A percentile compares a stretch with the other conserved stretches of the same genome.
Evolutionary conservation across 2,329 filamentous ascomycete species (phyloP).

Genomic region (Xylariaceae sp.): DNA sequence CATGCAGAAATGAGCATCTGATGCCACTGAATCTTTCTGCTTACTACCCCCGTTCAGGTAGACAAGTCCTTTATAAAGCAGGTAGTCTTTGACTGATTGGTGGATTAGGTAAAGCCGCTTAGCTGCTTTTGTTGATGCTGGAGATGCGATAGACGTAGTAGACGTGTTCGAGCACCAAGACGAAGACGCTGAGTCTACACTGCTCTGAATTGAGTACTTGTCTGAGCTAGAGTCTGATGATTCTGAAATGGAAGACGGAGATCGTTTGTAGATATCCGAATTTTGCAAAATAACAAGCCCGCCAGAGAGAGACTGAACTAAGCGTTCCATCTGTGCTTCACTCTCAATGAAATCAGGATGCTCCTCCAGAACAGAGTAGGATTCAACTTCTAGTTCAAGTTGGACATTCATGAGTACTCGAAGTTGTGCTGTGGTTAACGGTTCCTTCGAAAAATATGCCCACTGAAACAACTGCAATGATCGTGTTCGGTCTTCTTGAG

Average conservation of each 20-base stretch:
- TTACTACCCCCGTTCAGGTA: background rate
- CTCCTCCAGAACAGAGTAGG: background rate
- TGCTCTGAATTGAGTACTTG: too few species aligned
- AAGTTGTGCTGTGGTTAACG: background rate
- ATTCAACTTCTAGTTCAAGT: background rate
- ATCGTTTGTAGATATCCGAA: background rate
- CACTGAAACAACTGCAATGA: background rate
- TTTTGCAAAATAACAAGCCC: background rate
- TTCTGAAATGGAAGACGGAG: too few species aligned
- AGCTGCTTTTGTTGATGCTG: background rate
- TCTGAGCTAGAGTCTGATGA: too few species aligned
- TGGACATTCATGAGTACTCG: background rate
- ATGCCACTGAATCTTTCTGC: background rate
- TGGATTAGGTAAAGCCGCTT: background rate
- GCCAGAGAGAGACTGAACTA: constrained; percentile 1
- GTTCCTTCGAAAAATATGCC: background rate
- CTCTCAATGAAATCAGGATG: background rate
- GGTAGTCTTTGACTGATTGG: constrained; percentile 2
- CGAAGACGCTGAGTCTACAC: too few species aligned
- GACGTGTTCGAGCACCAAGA: too few species aligned
- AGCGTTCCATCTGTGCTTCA: background rate
- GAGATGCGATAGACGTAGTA: background rate
- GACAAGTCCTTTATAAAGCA: background rate
- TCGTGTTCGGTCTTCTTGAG: background rate
- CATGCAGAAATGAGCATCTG: background rate